Evolutionary conservation across 192 early-diverging fungal species (phyloP), one percentile per base, ranked within the genome.

Genomic region (Coemansia sp.): DNA sequence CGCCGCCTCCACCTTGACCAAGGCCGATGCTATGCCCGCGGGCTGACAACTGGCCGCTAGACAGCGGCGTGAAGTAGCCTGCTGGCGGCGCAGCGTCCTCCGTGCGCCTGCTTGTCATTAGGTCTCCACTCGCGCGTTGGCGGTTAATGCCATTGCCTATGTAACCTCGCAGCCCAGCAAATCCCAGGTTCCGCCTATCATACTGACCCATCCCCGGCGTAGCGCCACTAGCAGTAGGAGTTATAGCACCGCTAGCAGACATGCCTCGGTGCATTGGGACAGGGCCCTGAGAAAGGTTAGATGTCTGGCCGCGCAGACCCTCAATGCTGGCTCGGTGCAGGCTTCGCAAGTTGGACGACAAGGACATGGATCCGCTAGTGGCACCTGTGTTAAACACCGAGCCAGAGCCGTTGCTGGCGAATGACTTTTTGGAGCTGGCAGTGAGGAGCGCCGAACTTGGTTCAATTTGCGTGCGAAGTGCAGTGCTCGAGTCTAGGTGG

Each of bases 141-240:
- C 61, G 65, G 15, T 6, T 53, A 17, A n/a, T 35, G 11, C 58
- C 55, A 17, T 67, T 59, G 34, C 73, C 73, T 53, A 77, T 77
- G 40, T 70, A 77, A 13, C 73, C 73, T 0, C 73, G 73, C 40
- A 77, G 26, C 22, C 73, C 73, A 33, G 73, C 73, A 43, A 59
- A 58, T 8, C 73, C 73, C 14, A 77, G 55, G 18, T 62, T 48
- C 1, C 54, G 53, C 15, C 73, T 53, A 23, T 55, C 59, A 41
- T 62, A 58, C 22, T 67, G 56, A 25, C 40, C 32, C 4, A 36
- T 18, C 3, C 39, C 56, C 14, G 25, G 26, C 15, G 52, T 42
- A 23, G 51, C 50, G 4, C 55, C 60, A 46, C 54, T 32, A 10
- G 38, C 56, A 9, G 45, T 55, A 11, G 73, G 73, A 8, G 73